A percentile compares a stretch with the other conserved stretches of the same genome.
phyloP scores from a whole-genome alignment of 257 asterid genomes.

The Solanum corneliomulleri region DNA sequence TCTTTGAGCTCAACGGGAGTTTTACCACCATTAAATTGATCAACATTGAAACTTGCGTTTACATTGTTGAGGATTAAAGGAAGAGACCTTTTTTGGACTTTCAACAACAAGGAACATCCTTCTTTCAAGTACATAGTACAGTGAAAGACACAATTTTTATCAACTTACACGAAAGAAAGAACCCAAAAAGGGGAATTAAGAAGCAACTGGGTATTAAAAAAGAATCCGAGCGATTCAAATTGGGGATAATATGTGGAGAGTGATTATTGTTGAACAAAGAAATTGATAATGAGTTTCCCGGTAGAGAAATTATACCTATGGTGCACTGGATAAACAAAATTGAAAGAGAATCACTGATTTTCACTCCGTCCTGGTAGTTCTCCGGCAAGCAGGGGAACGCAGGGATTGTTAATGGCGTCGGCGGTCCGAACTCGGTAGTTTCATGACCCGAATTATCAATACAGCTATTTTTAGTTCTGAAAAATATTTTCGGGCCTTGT shows the following conservation, averaged over 20 bases:
- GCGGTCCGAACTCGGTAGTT: neutral
- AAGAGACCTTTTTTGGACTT: constrained; percentile 45
- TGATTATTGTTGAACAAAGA: neutral
- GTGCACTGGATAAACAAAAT: neutral
- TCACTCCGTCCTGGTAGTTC: neutral
- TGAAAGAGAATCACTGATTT: neutral
- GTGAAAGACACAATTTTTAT: neutral
- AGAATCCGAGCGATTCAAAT: neutral
- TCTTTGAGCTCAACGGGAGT: constrained; percentile 27
- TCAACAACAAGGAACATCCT: constrained; percentile 55
- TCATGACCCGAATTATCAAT: neutral
- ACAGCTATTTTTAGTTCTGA: too few relatives aligned
- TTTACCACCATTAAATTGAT: constrained; percentile 8
- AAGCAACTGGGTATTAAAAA: neutral
- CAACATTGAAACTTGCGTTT: constrained; percentile 17
- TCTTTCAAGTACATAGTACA: constrained; percentile 48
- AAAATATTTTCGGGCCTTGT: too few relatives aligned
- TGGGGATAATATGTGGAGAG: too few relatives aligned
- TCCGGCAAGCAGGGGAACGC: neutral
- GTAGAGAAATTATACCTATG: neutral
- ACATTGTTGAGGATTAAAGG: constrained; percentile 52
- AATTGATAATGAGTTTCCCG: neutral
- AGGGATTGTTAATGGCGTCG: neutral
- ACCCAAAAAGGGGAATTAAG: neutral
- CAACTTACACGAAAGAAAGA: neutral